phyloP scores from a whole-genome alignment of 176 grass and related monocot species.

The Triticum monococcum region DNA sequence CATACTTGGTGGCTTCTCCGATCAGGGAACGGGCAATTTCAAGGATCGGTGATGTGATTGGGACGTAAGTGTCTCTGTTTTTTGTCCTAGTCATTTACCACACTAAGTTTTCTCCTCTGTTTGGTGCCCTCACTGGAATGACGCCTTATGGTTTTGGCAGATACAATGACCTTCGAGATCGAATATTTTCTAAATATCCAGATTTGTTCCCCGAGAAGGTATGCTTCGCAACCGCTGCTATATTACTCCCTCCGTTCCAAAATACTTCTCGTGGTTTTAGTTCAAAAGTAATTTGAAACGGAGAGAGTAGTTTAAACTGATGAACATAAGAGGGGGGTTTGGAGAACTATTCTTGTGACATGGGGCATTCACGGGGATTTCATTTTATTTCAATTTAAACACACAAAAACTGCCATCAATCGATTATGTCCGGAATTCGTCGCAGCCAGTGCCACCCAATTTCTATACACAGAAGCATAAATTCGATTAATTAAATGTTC shows the following conservation, averaged over 20 bases:
- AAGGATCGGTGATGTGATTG: constrained; percentile 83
- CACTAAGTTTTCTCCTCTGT: not conserved
- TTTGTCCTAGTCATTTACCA: constrained; percentile 7
- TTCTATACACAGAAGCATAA: not conserved
- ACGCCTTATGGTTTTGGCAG: constrained; percentile 46
- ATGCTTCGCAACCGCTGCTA: constrained; percentile 19
- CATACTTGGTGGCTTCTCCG: constrained; percentile 75
- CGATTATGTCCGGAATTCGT: not conserved
- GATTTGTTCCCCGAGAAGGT: constrained; percentile 94
- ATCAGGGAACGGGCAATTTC: constrained; percentile 90
- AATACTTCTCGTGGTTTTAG: too few relatives aligned
- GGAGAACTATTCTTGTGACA: not conserved
- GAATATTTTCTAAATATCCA: constrained; percentile 92
- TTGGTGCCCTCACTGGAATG: constrained; percentile 7
- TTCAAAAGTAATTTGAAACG: too few relatives aligned
- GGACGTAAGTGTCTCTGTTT: constrained; percentile 59
- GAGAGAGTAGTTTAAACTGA: not conserved
- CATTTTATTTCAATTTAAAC: not conserved
- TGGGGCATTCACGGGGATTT: not conserved
- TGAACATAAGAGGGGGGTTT: not conserved
- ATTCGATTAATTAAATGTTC: not conserved
- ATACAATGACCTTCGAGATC: constrained; percentile 73
- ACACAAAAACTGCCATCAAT: not conserved
- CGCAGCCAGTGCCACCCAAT: not conserved
- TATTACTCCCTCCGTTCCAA: constrained; percentile 1